A percentile compares a stretch with the other conserved stretches of the same genome.
Evolutionary conservation across 1,139 yeast genomes (phyloP).

Genomic region (Meyerozyma athensensis): DNA sequence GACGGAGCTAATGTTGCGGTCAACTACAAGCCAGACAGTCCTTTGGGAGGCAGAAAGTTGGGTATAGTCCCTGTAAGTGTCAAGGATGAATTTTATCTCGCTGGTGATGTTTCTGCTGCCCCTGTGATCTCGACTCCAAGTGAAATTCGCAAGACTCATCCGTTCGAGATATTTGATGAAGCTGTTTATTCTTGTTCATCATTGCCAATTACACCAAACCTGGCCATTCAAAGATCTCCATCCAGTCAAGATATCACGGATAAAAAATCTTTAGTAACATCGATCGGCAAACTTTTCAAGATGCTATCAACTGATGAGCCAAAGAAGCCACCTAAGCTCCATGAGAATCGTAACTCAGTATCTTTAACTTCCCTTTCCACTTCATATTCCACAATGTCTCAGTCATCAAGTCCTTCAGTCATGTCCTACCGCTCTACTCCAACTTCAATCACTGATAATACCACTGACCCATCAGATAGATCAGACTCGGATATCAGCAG

Average conservation of each 20-base stretch:
- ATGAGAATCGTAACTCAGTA: constrained; percentile 26
- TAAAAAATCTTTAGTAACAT: constrained; percentile 29
- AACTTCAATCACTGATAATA: constrained; percentile 36
- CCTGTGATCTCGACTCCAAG: constrained; percentile 21
- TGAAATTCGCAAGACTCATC: constrained; percentile 47
- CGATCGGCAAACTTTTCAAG: constrained; percentile 37
- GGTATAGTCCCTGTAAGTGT: constrained; percentile 36
- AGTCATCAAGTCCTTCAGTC: constrained; percentile 42
- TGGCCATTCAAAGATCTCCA: constrained; percentile 5
- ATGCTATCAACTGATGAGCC: constrained; percentile 31
- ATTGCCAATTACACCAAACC: constrained; percentile 20
- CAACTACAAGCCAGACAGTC: constrained; percentile 40
- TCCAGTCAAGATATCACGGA: constrained; percentile 1
- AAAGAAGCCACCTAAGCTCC: constrained; percentile 5
- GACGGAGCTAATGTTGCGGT: constrained; percentile 7
- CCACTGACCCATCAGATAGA: constrained; percentile 23
- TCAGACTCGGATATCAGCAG: constrained; percentile 25
- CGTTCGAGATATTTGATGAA: constrained; percentile 75
- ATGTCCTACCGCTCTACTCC: constrained; percentile 40
- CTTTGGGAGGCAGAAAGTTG: constrained; percentile 48
- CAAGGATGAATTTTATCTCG: constrained; percentile 19
- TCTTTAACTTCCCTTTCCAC: constrained; percentile 40
- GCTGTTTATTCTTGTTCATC: constrained; percentile 59
- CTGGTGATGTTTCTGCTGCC: constrained; percentile 12
- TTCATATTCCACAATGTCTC: constrained; percentile 28